Conservation (phyloP, 2,329 filamentous ascomycete species). For the Pyrenochaeta sp. region DNA sequence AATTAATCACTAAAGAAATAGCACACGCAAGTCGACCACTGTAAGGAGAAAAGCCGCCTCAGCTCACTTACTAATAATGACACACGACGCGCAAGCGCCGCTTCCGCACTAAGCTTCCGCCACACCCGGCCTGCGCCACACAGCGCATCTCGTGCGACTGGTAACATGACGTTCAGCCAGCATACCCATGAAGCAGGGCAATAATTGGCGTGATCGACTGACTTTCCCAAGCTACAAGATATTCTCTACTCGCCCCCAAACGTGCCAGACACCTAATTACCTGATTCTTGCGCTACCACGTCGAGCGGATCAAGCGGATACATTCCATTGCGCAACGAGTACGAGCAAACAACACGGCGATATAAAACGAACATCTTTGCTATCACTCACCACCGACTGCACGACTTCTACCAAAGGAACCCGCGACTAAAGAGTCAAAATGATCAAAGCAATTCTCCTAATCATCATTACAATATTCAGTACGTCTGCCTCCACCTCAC, state of each 20-base stretch:
- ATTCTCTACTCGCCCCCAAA: neutral
- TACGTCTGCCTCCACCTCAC: conserved; percentile 23
- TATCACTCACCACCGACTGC: no score
- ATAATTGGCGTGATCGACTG: neutral
- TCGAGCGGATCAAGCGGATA: neutral
- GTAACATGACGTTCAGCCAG: neutral
- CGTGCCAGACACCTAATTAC: neutral
- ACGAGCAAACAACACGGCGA: neutral
- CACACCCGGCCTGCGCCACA: neutral
- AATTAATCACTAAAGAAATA: no score
- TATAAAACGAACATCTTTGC: no score
- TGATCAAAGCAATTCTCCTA: conserved; percentile 49
- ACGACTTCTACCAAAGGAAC: no score
- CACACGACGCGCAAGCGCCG: neutral
- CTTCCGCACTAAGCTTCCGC: neutral
- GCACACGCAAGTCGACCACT: no score
- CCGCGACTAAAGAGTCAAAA: conserved; percentile 6
- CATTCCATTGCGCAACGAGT: neutral
- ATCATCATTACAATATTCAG: conserved; percentile 58
- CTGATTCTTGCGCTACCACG: neutral
- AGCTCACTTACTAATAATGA: no score
- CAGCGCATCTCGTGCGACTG: neutral
- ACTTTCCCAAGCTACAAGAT: neutral
- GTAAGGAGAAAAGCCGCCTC: no score
- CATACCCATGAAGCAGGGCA: neutral